Evolutionary conservation across 1,284 basidiomycete species (phyloP).

Genomic region (Afroboletus lepidellus): DNA sequence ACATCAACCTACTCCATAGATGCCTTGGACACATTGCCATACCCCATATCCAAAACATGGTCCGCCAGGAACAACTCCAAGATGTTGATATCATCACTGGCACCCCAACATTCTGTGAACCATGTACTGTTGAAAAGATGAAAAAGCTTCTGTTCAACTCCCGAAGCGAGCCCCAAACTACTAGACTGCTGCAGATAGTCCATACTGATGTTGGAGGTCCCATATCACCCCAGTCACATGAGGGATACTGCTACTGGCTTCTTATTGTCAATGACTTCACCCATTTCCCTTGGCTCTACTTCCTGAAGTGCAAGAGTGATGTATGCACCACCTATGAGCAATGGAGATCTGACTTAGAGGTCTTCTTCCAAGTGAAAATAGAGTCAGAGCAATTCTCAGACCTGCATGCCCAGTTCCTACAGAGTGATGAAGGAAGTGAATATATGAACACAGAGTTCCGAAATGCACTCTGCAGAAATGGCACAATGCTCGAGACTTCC

Average conservation of each 20-base stretch:
- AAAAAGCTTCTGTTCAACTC: not conserved
- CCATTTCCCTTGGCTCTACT: not conserved
- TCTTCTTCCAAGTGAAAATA: not conserved
- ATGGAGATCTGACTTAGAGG: no score
- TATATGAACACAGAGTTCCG: not conserved
- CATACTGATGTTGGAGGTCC: not conserved
- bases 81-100: no score
- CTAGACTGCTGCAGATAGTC: not conserved
- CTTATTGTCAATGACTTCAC: not conserved
- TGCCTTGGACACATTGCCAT: no score
- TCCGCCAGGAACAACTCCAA: no score
- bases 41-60: not conserved
- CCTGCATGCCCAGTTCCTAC: not conserved
- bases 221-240: not conserved
- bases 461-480: not conserved
- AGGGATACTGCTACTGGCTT: not conserved
- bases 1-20: no score
- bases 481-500: not conserved
- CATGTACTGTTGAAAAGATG: not conserved
- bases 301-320: not conserved
- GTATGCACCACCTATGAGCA: not conserved
- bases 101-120: no score
- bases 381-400: not conserved
- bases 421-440: not conserved
- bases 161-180: not conserved